Base-by-base conservation (phyloP, 1,284 basidiomycete genomes). In the Ganoderma meredithae region DNA sequence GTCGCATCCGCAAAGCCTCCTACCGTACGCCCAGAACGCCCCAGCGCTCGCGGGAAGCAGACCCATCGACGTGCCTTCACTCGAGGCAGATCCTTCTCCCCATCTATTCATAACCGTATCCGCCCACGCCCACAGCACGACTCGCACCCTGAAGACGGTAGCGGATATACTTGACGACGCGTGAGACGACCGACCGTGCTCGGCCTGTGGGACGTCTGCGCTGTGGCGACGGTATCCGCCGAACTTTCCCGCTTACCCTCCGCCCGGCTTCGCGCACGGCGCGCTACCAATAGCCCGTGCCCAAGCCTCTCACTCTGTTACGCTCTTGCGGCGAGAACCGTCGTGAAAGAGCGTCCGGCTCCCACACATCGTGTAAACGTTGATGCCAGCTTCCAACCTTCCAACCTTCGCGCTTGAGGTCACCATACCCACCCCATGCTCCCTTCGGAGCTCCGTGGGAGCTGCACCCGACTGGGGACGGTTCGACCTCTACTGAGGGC, bases 251-350 rank as follows among this genome's bases (percentile, higher is more conserved):
- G 33, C 55, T 33, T 58, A 39, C 31, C 55, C 31, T 22, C 55
- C 55, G 15, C n/a, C 22, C n/a, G 55, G 55, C 19, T 27, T n/a
- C 60, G 49, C 44, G 59, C 44, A 17, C 41, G 63, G 39, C 62
- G 17, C 62, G 36, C 17, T 44, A 40, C 22, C 63, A 59, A 27
- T 33, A 41, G 27, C 8, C 63, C 65, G 17, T 41, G 59, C 60
- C 25, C 60, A 63, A 64, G 49, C 64, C 66, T 66, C 64, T 59
- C 56, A 66, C 68, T 64, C 68, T 68, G 56, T 70, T 68, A 66
- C 66, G 56, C 63, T 44, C 62, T 68, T 67, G 2, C 31, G 59
- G 47, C 68, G 71, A 40, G 71, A 69, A 64, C 17, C 43, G 49
- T 49, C 15, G 19, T 19, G 36, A 9, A 22, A 59, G 43, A 56